A percentile compares a stretch with the other conserved stretches of the same genome.
Conservation (phyloP, 345 rosid genomes). For the Citrus cavaleriei region DNA sequence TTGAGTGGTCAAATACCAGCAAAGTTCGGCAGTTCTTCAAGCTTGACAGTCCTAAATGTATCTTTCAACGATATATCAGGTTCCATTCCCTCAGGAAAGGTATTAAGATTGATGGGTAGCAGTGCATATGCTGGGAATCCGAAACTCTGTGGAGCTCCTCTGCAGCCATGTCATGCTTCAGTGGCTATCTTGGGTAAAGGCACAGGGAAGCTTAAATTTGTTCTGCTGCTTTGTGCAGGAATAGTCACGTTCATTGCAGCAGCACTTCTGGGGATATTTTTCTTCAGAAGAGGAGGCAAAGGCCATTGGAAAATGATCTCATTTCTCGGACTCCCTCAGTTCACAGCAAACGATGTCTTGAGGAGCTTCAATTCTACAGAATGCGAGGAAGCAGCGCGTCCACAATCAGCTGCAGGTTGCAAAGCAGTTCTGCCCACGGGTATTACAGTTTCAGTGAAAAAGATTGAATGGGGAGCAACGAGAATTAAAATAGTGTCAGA, state of each 20-base stretch:
- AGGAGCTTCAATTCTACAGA: conserved; percentile 56
- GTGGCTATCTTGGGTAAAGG: conserved; percentile 41
- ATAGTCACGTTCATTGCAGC: conserved; percentile 37
- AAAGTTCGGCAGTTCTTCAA: conserved; percentile 46
- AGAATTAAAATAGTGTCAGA: conserved; percentile 36
- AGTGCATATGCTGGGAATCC: conserved; percentile 65
- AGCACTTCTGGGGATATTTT: conserved; percentile 46
- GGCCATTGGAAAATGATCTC: conserved; percentile 80
- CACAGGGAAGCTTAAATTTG: conserved; percentile 48
- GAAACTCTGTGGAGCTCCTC: conserved; percentile 75
- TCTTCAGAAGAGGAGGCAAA: conserved; percentile 44
- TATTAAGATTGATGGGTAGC: conserved; percentile 54
- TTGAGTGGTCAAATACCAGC: conserved; percentile 61
- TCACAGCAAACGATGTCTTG: conserved; percentile 71
- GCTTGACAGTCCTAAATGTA: conserved; percentile 46
- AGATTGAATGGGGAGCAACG: conserved; percentile 50
- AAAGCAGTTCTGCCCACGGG: conserved; percentile 85
- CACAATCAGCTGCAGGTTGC: conserved; percentile 42
- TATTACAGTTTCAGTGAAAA: conserved; percentile 71
- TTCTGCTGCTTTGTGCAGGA: conserved; percentile 51
- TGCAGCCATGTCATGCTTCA: conserved; percentile 53
- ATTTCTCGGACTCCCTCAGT: conserved; percentile 68
- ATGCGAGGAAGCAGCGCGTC: conserved; percentile 32
- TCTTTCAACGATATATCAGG: conserved; percentile 67
- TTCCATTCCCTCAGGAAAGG: conserved; percentile 53